A percentile compares a stretch with the other conserved stretches of the same genome.
These are phyloP conservation scores for Phoma herbarum DNA, from an alignment of 2,329 filamentous ascomycete genomes.

Conservation along the genomic window DNA sequence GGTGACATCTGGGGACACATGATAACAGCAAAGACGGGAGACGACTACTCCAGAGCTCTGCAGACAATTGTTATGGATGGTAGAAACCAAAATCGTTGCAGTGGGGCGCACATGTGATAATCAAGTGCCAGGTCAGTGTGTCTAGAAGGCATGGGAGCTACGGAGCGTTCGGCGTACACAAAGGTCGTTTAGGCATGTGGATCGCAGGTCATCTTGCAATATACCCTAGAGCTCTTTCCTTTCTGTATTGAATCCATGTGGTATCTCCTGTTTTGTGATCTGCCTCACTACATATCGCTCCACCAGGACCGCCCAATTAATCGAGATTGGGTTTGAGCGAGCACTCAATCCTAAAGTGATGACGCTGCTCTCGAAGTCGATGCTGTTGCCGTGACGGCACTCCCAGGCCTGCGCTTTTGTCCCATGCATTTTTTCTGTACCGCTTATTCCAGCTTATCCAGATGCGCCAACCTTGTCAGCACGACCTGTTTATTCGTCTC, in stretches of 20 bases:
- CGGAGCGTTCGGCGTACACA: too few species aligned
- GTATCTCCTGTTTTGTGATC: neutral
- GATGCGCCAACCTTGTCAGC: slow-evolving; percentile 88
- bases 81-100: neutral
- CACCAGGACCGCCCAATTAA: neutral
- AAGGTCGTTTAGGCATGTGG: too few species aligned
- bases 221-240: neutral
- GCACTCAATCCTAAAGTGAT: too few species aligned
- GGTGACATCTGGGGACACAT: neutral
- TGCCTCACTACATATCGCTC: neutral
- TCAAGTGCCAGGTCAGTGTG: slow-evolving; percentile 15
- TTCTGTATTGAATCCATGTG: neutral
- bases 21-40: too few species aligned
- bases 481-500: slow-evolving; percentile 99
- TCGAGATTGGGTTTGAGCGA: too few species aligned
- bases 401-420: neutral
- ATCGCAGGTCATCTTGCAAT: too few species aligned
- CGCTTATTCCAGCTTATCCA: slow-evolving; percentile 88
- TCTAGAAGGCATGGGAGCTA: too few species aligned
- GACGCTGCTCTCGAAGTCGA: neutral
- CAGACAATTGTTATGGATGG: neutral
- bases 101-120: slow-evolving; percentile 27
- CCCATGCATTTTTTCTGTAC: neutral
- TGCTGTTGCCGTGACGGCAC: neutral
- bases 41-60: too few species aligned